Conservation (phyloP, 2,329 filamentous ascomycete genomes). For the Alternaria tenuissima region DNA sequence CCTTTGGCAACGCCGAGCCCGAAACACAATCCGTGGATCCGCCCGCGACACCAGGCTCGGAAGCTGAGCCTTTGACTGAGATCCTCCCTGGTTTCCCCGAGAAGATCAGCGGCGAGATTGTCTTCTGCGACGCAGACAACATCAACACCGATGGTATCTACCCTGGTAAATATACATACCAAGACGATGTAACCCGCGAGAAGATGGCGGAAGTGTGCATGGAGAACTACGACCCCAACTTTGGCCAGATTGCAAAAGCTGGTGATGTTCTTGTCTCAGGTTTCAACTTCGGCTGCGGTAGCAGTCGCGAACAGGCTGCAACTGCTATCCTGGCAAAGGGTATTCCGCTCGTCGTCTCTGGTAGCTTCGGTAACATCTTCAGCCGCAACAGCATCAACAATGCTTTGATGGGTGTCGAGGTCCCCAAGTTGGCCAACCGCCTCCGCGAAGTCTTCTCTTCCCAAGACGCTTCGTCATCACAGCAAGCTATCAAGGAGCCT, state of each 20-base stretch:
- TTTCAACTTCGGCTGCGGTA: conserved; percentile 89
- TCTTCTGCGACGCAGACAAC: conserved; percentile 86
- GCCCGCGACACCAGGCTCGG: conserved; percentile 36
- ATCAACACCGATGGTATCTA: conserved; percentile 95
- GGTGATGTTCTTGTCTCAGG: conserved; percentile 86
- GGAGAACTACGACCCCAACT: conserved; percentile 87
- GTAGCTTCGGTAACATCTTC: conserved; percentile 87
- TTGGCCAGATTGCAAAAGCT: conserved; percentile 68
- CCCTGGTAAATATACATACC: conserved; percentile 90
- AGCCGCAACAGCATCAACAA: conserved; percentile 82
- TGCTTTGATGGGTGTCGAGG: conserved; percentile 75
- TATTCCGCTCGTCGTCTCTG: conserved; percentile 81
- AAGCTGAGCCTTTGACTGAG: conserved; percentile 63
- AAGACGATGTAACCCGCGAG: conserved; percentile 78
- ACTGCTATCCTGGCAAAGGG: conserved; percentile 84
- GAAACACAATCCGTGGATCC: conserved; percentile 44
- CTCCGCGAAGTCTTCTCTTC: conserved; percentile 68
- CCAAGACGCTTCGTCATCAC: conserved; percentile 29
- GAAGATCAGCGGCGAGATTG: conserved; percentile 82
- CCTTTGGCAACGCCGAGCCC: conserved; percentile 49
- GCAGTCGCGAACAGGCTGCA: conserved; percentile 83
- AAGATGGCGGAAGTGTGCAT: conserved; percentile 91
- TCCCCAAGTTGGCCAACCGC: conserved; percentile 71
- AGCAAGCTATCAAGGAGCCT: conserved; percentile 61
- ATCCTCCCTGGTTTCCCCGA: conserved; percentile 88